Percentiles rank a stretch among this genome's conserved stretches.
Evolutionary conservation across 2,329 filamentous ascomycete species (phyloP).

Genomic region (Claviceps monticola): DNA sequence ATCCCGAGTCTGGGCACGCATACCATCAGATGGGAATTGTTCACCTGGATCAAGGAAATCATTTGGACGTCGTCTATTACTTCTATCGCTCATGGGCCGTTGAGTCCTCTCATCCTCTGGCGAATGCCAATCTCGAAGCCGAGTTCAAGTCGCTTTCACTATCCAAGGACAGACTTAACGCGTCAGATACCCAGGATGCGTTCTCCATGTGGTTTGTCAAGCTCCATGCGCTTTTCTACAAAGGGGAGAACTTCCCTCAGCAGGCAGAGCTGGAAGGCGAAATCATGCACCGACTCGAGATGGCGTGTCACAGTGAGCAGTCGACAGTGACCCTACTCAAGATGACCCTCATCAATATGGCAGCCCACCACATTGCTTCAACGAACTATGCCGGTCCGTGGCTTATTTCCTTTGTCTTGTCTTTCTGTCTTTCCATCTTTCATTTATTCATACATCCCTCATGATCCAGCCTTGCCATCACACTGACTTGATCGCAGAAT

Average conservation of each 20-base stretch:
- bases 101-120: slow-evolving; percentile 59
- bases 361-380: slow-evolving; percentile 59
- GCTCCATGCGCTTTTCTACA: slow-evolving; percentile 73
- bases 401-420: neutral
- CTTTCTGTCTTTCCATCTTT: neutral
- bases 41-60: slow-evolving; percentile 60
- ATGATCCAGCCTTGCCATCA: neutral
- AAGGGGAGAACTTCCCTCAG: slow-evolving; percentile 58
- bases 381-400: slow-evolving; percentile 21
- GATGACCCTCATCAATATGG: slow-evolving; percentile 74
- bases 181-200: slow-evolving; percentile 44
- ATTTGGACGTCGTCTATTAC: slow-evolving; percentile 77
- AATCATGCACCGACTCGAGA: slow-evolving; percentile 63
- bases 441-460: no score
- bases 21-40: slow-evolving; percentile 89
- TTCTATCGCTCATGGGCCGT: slow-evolving; percentile 73
- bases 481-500: slow-evolving; percentile 19
- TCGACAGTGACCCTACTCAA: slow-evolving; percentile 57
- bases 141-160: slow-evolving; percentile 52
- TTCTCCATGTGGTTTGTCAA: slow-evolving; percentile 73
- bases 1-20: slow-evolving; percentile 65
- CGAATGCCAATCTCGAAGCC: slow-evolving; percentile 60
- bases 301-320: slow-evolving; percentile 55
- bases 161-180: slow-evolving; percentile 19
- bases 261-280: slow-evolving; percentile 76